Evolutionary conservation across 148 eudicot species (phyloP).

Genomic region (Fallopia convolvulus): DNA sequence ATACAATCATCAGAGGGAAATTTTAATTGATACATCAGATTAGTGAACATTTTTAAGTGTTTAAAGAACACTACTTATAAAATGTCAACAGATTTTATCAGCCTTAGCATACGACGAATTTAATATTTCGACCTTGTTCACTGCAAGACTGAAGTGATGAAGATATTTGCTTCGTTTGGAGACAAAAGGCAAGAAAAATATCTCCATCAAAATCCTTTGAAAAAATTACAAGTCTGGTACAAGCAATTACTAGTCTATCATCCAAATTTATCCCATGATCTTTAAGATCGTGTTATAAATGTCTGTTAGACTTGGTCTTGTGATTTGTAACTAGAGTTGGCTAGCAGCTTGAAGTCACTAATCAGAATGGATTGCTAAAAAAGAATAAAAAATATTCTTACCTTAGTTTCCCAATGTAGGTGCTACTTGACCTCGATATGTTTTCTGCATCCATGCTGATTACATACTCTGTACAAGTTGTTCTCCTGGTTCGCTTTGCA

Average conservation of each 20-base stretch:
- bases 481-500: slow-evolving; percentile 73
- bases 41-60: background rate
- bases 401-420: slow-evolving; percentile 85
- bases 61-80: background rate
- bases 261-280: background rate
- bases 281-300: background rate
- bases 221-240: background rate
- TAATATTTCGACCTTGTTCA: too few species aligned
- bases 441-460: slow-evolving; percentile 88
- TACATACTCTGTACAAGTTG: slow-evolving; percentile 83
- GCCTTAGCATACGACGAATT: too few species aligned
- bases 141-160: too few species aligned
- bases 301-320: background rate
- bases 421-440: slow-evolving; percentile 78
- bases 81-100: too few species aligned
- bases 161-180: background rate
- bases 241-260: background rate
- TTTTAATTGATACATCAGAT: background rate
- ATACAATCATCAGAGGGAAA: background rate
- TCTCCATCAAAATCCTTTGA: background rate
- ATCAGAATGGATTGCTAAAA: background rate
- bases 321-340: background rate
- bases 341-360: background rate
- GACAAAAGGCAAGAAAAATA: background rate
- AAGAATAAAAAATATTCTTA: slow-evolving; percentile 2